A percentile compares a stretch with the other conserved stretches of the same genome.
Evolutionary conservation across 495 filamentous ascomycete genomes (phyloP).

Genomic region (Letharia columbiana): DNA sequence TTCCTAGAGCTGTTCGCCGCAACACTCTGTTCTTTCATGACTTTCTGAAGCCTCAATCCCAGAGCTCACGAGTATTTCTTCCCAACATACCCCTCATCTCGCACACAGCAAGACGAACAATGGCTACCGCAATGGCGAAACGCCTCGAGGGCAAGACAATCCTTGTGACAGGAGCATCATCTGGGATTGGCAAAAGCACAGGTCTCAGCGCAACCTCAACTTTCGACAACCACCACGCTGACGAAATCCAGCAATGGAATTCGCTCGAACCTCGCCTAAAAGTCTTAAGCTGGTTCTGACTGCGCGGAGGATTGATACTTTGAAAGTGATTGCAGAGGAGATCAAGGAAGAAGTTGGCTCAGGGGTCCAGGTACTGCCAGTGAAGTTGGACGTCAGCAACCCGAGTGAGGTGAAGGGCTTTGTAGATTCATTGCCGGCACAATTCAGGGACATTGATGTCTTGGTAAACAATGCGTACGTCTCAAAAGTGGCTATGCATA

Average conservation of each 20-base stretch:
- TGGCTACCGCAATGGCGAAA: slow-evolving; percentile 71
- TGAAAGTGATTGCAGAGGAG: slow-evolving; percentile 67
- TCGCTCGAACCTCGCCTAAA: slow-evolving; percentile 76
- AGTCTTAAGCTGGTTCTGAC: slow-evolving; percentile 79
- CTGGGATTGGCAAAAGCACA: slow-evolving; percentile 79
- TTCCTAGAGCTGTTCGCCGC: neutral
- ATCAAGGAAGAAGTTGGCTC: slow-evolving; percentile 72
- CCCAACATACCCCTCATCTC: neutral
- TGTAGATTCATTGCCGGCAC: slow-evolving; percentile 63
- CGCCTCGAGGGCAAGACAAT: slow-evolving; percentile 93
- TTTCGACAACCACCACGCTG: slow-evolving; percentile 13
- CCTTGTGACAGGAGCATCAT: slow-evolving; percentile 85
- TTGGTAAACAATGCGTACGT: slow-evolving; percentile 95
- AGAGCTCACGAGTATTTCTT: neutral
- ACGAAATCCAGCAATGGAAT: slow-evolving; percentile 59
- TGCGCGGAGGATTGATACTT: slow-evolving; percentile 68
- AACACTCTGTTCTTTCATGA: neutral
- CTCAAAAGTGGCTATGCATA: neutral
- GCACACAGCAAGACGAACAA: slow-evolving; percentile 28
- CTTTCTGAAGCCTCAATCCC: neutral
- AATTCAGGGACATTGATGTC: slow-evolving; percentile 80
- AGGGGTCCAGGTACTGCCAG: slow-evolving; percentile 70
- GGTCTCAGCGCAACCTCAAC: slow-evolving; percentile 8
- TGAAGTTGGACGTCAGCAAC: slow-evolving; percentile 82
- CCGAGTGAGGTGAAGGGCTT: slow-evolving; percentile 68